Evolutionary conservation across 75 land plant genomes (phyloP), one percentile per base, ranked within the genome.

Genomic region (Cunninghamia lanceolata): DNA sequence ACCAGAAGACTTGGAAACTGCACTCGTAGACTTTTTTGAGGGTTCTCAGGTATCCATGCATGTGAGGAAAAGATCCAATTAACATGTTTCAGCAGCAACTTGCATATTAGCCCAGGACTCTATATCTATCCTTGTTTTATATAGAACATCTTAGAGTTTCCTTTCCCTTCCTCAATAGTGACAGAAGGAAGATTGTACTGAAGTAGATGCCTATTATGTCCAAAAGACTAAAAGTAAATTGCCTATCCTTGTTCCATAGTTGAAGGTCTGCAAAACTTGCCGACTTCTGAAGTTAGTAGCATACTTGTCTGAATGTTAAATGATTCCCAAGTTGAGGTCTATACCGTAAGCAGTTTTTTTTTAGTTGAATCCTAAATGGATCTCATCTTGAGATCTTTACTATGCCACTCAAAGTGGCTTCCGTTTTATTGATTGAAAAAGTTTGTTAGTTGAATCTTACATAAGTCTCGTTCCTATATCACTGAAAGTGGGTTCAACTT

Each of bases 21-120:
- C 89, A 50, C 83, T 95, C 11, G 73, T 89, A 74, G 97, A 95
- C 77, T 89, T 95, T 83, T 95, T 95, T 73, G 94, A 95, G 82
- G 94, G 95, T 3, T 54, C 17, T 68, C 85, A 89, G 0, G 74
- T 85, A 39, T 84, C 94, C 15, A 85, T 88, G 54, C 89, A 86
- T 59, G 32, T 82, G 38, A 90, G 88, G 86, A 94, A 90, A 50
- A 50, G 14, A 50, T 50, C 13, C 52, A 50, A 50, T 4, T 56
- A 56, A 56, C 53, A 14, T 4, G 25, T 21, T 19, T 56, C 7
- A 1, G 63, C 25, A 21, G 63, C 63, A 56, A 56, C 6, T 56
- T 56, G 25, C 63, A 4, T 4, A 0, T 56, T 21, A 56, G 25
- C 19, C 25, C 14, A 15, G 25, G 63, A 56, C 21, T 25, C 19